Base-by-base conservation (phyloP, 2,329 filamentous ascomycete genomes). In the Curvularia eragrostidis region DNA sequence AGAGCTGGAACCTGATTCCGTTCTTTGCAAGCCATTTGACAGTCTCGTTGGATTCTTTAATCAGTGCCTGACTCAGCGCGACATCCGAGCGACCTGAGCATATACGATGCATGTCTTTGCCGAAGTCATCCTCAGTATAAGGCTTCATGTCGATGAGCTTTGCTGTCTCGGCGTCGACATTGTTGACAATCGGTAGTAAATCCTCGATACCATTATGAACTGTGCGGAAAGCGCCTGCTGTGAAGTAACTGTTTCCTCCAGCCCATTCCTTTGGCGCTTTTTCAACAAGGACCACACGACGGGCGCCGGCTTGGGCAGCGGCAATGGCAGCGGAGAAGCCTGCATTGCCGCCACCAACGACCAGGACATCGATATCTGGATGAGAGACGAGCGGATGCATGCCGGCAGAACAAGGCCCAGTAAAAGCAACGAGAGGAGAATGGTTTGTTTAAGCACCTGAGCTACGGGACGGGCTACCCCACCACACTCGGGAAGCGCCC, bases 191-290 rank as follows among this genome's bases (percentile, higher is more conserved):
- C 0, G 86, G 85, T 0, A 89, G 74, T 0, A 90, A 65, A 64
- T 89, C 87, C 0, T 68, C 10, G 0, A 87, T 76, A 0, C 87
- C 87, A 6, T 67, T 54, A 65, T 88, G 85, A 1, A 78, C 81
- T 1, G 82, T 85, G 6, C 88, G 83, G 68, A 84, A 88, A 1
- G 86, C 87, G 1, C 86, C 87, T 0, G 87, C 87, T 0, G 87
- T 89, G 75, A 89, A 89, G 67, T 83, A 88, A 0, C 81, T 81
- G 67, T 89, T 89, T 1, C 87, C 87, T 12, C 87, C 87, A 0
- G 82, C 84, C 83, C 85, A 88, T 5, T 79, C 72, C 52, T 81
- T 67, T 0, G 86, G 85, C 41, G 82, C 83, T 71, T 86, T 87
- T 64, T 89, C 87, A 52, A 89, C 79, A 13, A 89, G 70, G 0